Conservation (phyloP, 2,329 filamentous ascomycete species). For the Pseudogymnoascus sp. region DNA sequence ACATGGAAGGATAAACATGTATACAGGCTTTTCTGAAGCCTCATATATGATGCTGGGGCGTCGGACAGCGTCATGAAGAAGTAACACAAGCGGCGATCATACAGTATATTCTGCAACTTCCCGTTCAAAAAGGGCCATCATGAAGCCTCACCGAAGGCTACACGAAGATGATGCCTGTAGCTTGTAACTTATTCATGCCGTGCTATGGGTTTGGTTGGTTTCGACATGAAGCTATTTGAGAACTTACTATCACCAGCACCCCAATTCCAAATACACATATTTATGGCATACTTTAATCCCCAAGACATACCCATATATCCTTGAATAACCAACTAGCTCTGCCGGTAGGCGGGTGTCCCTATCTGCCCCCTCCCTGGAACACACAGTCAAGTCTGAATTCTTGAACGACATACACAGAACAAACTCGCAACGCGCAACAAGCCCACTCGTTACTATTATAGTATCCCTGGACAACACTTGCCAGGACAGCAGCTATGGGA, state of each 20-base stretch:
- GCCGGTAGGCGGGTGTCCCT: neutral
- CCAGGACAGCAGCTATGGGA: neutral
- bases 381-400: neutral
- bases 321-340: neutral
- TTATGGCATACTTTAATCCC: neutral
- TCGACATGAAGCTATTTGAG: neutral
- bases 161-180: neutral
- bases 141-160: neutral
- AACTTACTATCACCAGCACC: neutral
- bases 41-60: neutral
- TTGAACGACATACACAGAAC: neutral
- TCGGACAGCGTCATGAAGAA: neutral
- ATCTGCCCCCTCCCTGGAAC: neutral
- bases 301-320: neutral
- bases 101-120: neutral
- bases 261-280: neutral
- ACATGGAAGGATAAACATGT: neutral
- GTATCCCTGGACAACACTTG: neutral
- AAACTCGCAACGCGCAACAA: neutral
- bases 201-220: neutral
- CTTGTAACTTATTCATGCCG: neutral
- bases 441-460: neutral
- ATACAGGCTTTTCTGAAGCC: neutral
- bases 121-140: neutral
- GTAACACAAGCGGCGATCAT: slow-evolving; percentile 5